Base-by-base conservation (phyloP, 1,139 yeast genomes). In the Pichia sp. region DNA sequence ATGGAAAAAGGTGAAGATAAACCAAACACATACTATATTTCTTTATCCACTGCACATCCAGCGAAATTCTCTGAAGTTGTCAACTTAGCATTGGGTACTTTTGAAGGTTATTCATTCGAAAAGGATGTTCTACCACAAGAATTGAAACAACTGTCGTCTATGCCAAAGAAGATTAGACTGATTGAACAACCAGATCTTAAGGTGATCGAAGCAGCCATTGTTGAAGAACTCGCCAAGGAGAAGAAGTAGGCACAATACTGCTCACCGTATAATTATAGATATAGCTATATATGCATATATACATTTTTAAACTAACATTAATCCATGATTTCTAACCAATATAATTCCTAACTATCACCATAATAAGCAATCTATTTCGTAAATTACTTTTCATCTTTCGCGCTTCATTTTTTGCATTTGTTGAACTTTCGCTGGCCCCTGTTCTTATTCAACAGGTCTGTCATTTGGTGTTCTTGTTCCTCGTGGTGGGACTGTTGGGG, bases 1-100 rank as follows among this genome's bases (percentile, higher is more conserved):
- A 75, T 80, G 45, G 69, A 66, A 10, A 62, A 67, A 41, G 83
- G 77, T 51, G 53, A 60, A 7, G 68, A 69, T 31, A 63, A 54
- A n/a, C 52, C 63, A 16, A 59, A 67, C 23, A 61, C 70, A 34
- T 64, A 69, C 41, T 86, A 86, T 61, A 73, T 91, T 38, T 85
- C 96, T 6, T 76, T 91, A 47, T 84, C 97, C 3, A 91, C 98
- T 34, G 98, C 98, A 7, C 98, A 91, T 61, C 98, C 98, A 33
- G 98, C 98, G 47, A 91, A 91, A 66, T 91, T 91, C 60, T 86
- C 96, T 22, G 96, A 88, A 50, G 98, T 95, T 40, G 98, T 91
- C 16, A 83, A 88, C 62, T 69, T 75, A 54, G 88, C 97, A 2
- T 74, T 91, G 53, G 61, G 65, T 38, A 72, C 72, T 2, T 70